Conservation (phyloP, 2,329 filamentous ascomycete genomes). For the Colletotrichum eremochloae region DNA sequence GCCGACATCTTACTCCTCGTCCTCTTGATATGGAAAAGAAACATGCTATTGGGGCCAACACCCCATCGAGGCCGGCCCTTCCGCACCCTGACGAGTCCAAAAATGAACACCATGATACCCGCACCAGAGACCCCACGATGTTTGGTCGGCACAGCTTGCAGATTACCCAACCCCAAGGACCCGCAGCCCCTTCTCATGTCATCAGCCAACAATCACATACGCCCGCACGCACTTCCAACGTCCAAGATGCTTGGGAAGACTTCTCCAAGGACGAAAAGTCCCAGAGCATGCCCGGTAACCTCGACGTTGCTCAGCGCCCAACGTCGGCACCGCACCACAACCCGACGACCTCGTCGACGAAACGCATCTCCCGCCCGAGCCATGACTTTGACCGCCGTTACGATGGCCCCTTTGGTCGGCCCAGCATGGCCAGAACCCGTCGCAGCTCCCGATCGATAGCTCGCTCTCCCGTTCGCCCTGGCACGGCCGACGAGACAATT, state of each 20-base stretch:
- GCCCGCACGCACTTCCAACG: not conserved
- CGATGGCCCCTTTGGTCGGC: conserved; percentile 40
- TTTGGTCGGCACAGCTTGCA: conserved; percentile 38
- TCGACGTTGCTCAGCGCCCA: conserved; percentile 7
- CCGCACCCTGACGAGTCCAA: not conserved
- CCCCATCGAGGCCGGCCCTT: conserved; percentile 2
- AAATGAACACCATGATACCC: not conserved
- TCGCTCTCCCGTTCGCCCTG: not conserved
- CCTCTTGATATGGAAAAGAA: conserved; percentile 23
- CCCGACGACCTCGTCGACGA: not conserved
- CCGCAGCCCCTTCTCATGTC: not conserved
- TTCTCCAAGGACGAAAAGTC: conserved; percentile 16
- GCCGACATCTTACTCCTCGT: not conserved
- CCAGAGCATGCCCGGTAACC: conserved; percentile 11
- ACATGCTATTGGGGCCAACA: not conserved
- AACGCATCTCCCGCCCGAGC: conserved; percentile 15
- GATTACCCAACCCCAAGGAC: not conserved
- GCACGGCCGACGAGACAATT: not conserved
- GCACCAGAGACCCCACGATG: not conserved
- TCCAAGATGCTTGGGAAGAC: not conserved
- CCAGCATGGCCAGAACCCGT: conserved; percentile 23
- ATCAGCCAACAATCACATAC: not conserved
- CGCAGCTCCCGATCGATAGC: conserved; percentile 14
- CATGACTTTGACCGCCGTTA: conserved; percentile 41
- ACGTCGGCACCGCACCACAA: not conserved